phyloP scores from a whole-genome alignment of 1,284 basidiomycete species.

The Boletus hoseneyae region DNA sequence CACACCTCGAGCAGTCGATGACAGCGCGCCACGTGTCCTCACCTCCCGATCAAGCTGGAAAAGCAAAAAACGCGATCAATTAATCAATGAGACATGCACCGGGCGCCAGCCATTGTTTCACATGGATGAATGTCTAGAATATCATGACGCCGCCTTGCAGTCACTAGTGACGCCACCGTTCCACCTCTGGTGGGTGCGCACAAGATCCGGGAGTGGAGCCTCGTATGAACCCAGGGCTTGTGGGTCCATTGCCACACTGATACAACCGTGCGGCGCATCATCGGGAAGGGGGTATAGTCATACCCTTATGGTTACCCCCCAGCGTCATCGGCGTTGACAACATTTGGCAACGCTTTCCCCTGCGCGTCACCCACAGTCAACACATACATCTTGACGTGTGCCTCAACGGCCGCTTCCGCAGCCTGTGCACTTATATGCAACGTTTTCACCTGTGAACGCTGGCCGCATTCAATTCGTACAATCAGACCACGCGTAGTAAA shows the following conservation, averaged over 20 bases:
- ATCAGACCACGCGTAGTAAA: neutral
- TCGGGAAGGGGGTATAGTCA: neutral
- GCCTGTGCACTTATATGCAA: slow-evolving; percentile 28
- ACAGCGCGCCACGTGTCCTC: slow-evolving; percentile 6
- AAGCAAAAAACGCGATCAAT: neutral
- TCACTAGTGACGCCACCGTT: slow-evolving; percentile 1
- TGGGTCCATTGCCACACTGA: neutral
- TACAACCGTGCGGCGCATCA: neutral
- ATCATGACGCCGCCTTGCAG: slow-evolving; percentile 2
- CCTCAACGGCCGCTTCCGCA: slow-evolving; percentile 40
- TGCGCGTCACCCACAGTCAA: neutral
- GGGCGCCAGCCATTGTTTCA: neutral
- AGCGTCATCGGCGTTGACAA: slow-evolving; percentile 8
- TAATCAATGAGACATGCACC: slow-evolving; percentile 3
- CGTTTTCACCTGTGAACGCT: slow-evolving; percentile 41
- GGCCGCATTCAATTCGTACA: neutral
- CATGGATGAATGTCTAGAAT: neutral
- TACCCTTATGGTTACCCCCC: slow-evolving; percentile 8
- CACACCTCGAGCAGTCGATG: too few species aligned
- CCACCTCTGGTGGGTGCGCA: neutral
- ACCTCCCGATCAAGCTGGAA: neutral
- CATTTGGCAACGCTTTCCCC: neutral
- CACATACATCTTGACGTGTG: slow-evolving; percentile 48
- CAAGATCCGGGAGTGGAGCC: slow-evolving; percentile 8
- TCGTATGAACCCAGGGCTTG: neutral